These are phyloP conservation scores for Celoporthe dispersa DNA, from an alignment of 2,329 filamentous ascomycete species.

Conservation along the genomic window DNA sequence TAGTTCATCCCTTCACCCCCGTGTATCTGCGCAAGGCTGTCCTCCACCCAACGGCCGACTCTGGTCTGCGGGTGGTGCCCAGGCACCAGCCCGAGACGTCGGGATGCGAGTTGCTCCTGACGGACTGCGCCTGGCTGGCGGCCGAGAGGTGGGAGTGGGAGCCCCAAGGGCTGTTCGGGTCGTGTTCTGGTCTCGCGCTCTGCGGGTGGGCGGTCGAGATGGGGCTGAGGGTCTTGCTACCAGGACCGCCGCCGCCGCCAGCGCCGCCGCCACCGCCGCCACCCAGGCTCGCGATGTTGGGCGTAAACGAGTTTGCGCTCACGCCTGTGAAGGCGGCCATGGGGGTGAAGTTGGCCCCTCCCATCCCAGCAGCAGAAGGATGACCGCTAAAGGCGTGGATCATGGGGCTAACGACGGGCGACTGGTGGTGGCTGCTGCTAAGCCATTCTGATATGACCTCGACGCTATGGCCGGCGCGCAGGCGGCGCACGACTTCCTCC, in stretches of 20 bases:
- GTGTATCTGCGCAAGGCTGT: slow-evolving; percentile 26
- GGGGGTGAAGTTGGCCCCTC: slow-evolving; percentile 35
- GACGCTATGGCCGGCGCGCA: slow-evolving; percentile 58
- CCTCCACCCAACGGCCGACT: slow-evolving; percentile 56
- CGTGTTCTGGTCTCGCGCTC: slow-evolving; percentile 44
- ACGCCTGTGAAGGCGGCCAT: slow-evolving; percentile 38
- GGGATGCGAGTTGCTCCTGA: slow-evolving; percentile 51
- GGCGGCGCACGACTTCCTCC: slow-evolving; percentile 57
- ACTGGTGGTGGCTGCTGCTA: slow-evolving; percentile 22
- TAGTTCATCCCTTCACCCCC: slow-evolving; percentile 37
- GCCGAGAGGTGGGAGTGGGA: slow-evolving; percentile 44
- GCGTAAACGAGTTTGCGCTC: slow-evolving; percentile 36
- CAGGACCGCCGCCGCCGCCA: not conserved
- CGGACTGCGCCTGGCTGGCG: slow-evolving; percentile 51
- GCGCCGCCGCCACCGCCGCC: not conserved
- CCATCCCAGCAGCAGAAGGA: slow-evolving; percentile 34
- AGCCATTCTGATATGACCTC: slow-evolving; percentile 63
- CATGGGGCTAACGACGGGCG: slow-evolving; percentile 38
- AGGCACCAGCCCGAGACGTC: slow-evolving; percentile 51
- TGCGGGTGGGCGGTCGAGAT: slow-evolving; percentile 39
- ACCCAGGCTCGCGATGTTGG: slow-evolving; percentile 32
- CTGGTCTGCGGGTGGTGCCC: slow-evolving; percentile 49
- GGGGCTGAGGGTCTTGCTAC: slow-evolving; percentile 36
- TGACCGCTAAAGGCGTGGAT: slow-evolving; percentile 38
- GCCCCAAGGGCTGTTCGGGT: slow-evolving; percentile 52